A percentile compares a stretch with the other conserved stretches of the same genome.
phyloP scores from a whole-genome alignment of 257 asterid genomes.

The Striga asiatica region DNA sequence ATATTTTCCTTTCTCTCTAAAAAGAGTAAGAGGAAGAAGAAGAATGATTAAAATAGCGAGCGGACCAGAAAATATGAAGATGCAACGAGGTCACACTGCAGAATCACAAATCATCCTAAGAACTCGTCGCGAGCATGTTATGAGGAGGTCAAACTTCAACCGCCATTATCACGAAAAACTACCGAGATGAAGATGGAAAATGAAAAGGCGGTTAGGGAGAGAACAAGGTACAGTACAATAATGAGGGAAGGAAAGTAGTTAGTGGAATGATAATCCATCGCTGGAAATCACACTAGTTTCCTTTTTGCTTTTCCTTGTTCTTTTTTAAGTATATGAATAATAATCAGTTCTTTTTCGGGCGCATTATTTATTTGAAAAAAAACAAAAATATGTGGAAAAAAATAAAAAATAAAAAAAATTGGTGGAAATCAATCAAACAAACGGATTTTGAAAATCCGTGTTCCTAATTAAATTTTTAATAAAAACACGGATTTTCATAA shows the following conservation, averaged over 20 bases:
- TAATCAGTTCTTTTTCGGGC: too few species aligned
- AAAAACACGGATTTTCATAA: too few species aligned
- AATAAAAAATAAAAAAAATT: too few species aligned
- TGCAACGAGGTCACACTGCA: too few species aligned
- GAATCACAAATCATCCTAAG: constrained; percentile 1
- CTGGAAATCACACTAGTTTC: constrained; percentile 30
- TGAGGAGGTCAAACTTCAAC: constrained; percentile 22
- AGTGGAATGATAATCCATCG: constrained; percentile 54
- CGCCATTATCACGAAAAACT: constrained; percentile 10
- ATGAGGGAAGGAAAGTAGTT: constrained; percentile 31
- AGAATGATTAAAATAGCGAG: constrained; percentile 1
- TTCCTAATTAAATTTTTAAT: too few species aligned
- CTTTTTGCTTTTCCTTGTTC: not conserved
- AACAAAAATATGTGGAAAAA: too few species aligned
- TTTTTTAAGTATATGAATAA: too few species aligned
- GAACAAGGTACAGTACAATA: constrained; percentile 23
- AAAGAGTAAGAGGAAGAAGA: not conserved
- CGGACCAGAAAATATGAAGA: constrained; percentile 12
- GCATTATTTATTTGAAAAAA: too few species aligned
- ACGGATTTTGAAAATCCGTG: too few species aligned
- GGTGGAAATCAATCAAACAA: too few species aligned
- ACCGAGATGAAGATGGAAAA: not conserved
- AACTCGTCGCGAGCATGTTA: not conserved
- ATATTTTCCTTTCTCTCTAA: too few species aligned
- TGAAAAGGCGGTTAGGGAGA: constrained; percentile 19